Base-by-base conservation (phyloP, 306 rosid genomes). In the Cyclanthera cordifolia region DNA sequence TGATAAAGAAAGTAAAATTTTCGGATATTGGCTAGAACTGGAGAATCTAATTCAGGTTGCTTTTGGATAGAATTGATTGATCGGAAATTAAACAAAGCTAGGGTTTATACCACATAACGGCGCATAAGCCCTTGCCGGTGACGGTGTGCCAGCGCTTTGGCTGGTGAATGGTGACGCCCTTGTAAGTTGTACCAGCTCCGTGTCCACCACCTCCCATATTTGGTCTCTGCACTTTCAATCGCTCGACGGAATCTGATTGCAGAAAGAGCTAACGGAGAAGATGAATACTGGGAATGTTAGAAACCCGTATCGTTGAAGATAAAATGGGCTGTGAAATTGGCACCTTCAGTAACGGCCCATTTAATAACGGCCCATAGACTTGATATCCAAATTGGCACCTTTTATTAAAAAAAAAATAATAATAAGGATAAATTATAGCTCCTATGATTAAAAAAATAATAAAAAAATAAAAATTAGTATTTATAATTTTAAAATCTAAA, bases 61-160 rank as follows among this genome's bases (percentile, higher is more conserved):
- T 11, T 6, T 34, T 51, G 21, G 46, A 53, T 53, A 7, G 19
- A 66, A 41, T 24, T 24, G 8, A 27, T 34, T 27, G 53, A 24
- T 53, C 34, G 37, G 30, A 30, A 45, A 54, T 13, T 43, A 32
- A 32, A 34, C 5, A 23, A 58, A 69, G 56, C 25, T 23, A 47
- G 53, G 48, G 47, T 16, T 16, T 2, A 34, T 45, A 89, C 96
- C 98, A 92, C 98, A 92, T 92, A 68, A 89, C 78, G 69, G 98
- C 96, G 39, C 98, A 92, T 71, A 92, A n/a, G 69, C 98, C 98
- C 83, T 89, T 92, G 50, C 98, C 98, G 67, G 98, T 87, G 78
- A 89, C 53, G 1, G 66, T 24, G 72, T 92, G 98, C 96, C 98
- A 92, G 21, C 98, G 95, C 76, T 89, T 92, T 0, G 86, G 88